These are phyloP conservation scores for Vitis hybrid DNA, from an alignment of 177 flowering plant species.

Conservation along the genomic window DNA sequence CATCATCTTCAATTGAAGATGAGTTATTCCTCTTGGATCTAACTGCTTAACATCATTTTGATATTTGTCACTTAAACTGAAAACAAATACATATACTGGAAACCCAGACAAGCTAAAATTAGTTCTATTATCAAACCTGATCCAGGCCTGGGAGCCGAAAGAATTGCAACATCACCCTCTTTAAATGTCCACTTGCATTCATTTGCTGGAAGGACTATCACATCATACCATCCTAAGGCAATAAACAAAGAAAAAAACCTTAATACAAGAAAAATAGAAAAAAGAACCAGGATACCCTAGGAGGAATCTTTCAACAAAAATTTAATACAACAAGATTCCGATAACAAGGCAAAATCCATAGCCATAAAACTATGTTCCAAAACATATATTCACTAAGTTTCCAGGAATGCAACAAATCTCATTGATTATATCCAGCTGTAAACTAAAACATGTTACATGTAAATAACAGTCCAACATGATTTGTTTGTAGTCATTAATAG, in stretches of 20 bases:
- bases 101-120: background rate
- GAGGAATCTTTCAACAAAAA: too few relatives aligned
- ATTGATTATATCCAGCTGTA: background rate
- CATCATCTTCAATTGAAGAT: conserved; percentile 46
- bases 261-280: too few relatives aligned
- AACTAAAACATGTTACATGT: background rate
- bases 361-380: too few relatives aligned
- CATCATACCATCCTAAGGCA: conserved; percentile 90
- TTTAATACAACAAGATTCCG: too few relatives aligned
- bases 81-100: too few relatives aligned
- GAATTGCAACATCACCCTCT: conserved; percentile 98
- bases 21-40: conserved; percentile 50
- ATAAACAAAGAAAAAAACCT: background rate
- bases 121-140: conserved; percentile 51
- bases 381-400: background rate
- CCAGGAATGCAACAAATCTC: background rate
- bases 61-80: background rate
- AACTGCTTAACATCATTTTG: conserved; percentile 35
- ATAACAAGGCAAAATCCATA: too few relatives aligned
- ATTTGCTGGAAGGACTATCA: conserved; percentile 61
- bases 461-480: background rate
- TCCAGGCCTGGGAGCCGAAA: conserved; percentile 82
- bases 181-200: conserved; percentile 88
- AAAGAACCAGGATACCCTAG: too few relatives aligned
- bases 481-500: background rate